phyloP scores from a whole-genome alignment of 768 basidiomycete species.

The Phanerodontia chrysosporium region DNA sequence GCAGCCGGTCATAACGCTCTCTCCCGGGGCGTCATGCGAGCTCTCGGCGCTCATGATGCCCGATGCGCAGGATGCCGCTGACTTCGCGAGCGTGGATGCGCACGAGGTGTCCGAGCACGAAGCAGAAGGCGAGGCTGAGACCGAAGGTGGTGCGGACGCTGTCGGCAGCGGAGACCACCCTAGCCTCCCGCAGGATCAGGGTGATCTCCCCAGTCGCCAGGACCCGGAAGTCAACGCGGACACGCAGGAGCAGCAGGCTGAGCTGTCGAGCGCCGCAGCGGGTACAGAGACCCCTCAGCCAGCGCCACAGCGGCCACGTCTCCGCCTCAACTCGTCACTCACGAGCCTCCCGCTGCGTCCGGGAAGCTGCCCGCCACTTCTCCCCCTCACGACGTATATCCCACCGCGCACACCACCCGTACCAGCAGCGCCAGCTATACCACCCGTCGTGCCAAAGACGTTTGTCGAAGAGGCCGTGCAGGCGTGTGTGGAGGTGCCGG shows the following conservation, averaged over 20 bases:
- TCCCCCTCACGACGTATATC: neutral
- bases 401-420: neutral
- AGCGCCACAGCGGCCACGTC: neutral
- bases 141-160: neutral
- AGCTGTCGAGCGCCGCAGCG: neutral
- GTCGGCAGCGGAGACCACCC: constrained; percentile 12
- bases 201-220: constrained; percentile 13
- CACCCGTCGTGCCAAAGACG: neutral
- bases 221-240: neutral
- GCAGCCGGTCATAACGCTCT: neutral
- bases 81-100: neutral
- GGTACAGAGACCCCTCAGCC: neutral
- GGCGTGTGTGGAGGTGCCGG: neutral
- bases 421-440: too few relatives aligned
- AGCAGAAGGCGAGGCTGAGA: too few relatives aligned
- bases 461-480: neutral
- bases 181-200: neutral
- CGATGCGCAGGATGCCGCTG: neutral
- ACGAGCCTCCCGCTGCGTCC: neutral
- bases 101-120: neutral
- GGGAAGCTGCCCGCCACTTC: neutral
- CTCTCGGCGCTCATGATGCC: constrained; percentile 3
- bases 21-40: neutral
- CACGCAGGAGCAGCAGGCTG: neutral
- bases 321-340: neutral